Percentiles rank a stretch among this genome's conserved stretches.
Evolutionary conservation across 116 monocot species (phyloP).

Genomic region (Phalaenopsis hybrid): DNA sequence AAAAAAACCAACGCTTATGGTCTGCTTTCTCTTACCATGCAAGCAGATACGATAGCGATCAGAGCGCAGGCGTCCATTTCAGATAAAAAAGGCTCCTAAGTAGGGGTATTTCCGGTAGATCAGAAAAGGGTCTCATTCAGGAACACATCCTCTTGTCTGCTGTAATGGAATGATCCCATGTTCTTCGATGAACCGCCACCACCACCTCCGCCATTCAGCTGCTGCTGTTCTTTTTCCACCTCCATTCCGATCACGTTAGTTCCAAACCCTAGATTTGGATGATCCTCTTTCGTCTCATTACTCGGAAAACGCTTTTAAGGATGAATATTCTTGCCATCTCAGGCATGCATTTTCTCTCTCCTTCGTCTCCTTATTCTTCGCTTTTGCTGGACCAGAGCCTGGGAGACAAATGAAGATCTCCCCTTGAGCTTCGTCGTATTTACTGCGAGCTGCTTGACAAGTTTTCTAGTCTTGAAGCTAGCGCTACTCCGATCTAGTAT

Average conservation of each 20-base stretch:
- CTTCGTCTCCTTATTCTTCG: not conserved
- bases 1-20: too few relatives aligned
- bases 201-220: conserved; percentile 3
- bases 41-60: too few relatives aligned
- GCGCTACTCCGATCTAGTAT: not conserved
- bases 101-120: conserved; percentile 5
- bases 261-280: conserved; percentile 6
- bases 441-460: not conserved
- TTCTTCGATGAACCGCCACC: conserved; percentile 30
- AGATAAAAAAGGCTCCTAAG: not conserved
- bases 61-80: not conserved
- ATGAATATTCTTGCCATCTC: not conserved
- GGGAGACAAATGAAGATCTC: not conserved
- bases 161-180: conserved; percentile 24
- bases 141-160: conserved; percentile 3
- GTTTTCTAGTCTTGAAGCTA: not conserved
- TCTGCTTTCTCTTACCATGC: too few relatives aligned
- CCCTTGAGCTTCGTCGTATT: not conserved
- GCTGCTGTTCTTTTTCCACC: not conserved
- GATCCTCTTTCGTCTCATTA: not conserved
- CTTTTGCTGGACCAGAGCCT: not conserved
- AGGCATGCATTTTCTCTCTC: not conserved
- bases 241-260: conserved; percentile 11
- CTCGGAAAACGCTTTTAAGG: not conserved
- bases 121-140: not conserved